phyloP scores from a whole-genome alignment of 768 basidiomycete genomes.

The Multifurca ochricompacta region DNA sequence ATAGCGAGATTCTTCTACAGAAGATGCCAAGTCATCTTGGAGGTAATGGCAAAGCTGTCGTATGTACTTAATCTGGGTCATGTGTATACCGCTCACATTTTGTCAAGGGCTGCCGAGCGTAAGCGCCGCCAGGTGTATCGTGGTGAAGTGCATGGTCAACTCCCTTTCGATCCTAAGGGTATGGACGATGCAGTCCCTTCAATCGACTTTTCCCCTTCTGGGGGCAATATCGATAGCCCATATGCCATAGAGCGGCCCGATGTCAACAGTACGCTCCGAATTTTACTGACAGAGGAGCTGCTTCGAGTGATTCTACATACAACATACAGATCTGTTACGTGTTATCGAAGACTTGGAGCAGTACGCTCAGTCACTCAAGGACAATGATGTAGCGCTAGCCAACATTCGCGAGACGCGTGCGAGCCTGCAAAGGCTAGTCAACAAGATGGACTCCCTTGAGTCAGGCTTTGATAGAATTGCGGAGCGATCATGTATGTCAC shows the following conservation, averaged over 20 bases:
- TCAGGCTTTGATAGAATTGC: conserved; percentile 79
- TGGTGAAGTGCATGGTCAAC: conserved; percentile 71
- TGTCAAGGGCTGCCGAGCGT: conserved; percentile 57
- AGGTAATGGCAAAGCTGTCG: conserved; percentile 85
- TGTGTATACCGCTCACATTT: conserved; percentile 5
- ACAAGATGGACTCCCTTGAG: conserved; percentile 74
- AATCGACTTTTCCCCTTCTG: conserved; percentile 72
- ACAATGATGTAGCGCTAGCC: conserved; percentile 35
- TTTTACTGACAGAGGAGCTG: not conserved
- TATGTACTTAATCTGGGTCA: conserved; percentile 33
- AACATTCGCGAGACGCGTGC: conserved; percentile 57
- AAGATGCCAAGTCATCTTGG: conserved; percentile 70
- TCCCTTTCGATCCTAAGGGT: conserved; percentile 79
- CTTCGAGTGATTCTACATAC: not conserved
- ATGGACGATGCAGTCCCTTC: conserved; percentile 75
- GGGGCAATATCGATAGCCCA: conserved; percentile 39
- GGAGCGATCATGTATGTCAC: conserved; percentile 66
- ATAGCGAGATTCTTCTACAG: conserved; percentile 74
- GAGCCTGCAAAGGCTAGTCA: conserved; percentile 60
- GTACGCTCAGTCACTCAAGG: conserved; percentile 39
- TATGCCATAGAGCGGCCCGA: conserved; percentile 64
- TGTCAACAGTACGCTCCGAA: conserved; percentile 52
- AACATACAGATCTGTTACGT: conserved; percentile 46
- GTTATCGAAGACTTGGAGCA: conserved; percentile 60
- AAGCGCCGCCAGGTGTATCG: conserved; percentile 82